These are phyloP conservation scores for Phialophora macrospora DNA, from an alignment of 2,329 filamentous ascomycete species.

Conservation along the genomic window DNA sequence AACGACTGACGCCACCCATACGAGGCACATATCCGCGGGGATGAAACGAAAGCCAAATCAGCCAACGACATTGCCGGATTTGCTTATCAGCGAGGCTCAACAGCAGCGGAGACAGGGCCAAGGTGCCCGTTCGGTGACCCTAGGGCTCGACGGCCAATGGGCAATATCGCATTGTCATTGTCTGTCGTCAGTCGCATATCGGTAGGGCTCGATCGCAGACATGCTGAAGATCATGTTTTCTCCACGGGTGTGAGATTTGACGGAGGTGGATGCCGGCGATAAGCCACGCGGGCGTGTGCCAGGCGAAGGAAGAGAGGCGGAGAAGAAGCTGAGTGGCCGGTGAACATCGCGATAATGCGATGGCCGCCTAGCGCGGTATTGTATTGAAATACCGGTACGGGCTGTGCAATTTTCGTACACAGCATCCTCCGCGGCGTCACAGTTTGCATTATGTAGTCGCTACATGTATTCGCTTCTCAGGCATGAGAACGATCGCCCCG, in stretches of 20 bases:
- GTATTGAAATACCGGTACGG: constrained; percentile 13
- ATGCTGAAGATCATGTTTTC: constrained; percentile 23
- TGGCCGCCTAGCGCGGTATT: constrained; percentile 1
- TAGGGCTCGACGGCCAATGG: constrained; percentile 22
- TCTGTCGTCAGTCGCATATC: constrained; percentile 20
- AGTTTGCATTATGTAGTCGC: background rate
- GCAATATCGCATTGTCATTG: constrained; percentile 26
- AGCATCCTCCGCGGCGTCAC: background rate
- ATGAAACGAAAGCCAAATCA: constrained; percentile 3
- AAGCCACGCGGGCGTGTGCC: constrained; percentile 4
- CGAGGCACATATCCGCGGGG: constrained; percentile 27
- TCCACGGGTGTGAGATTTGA: constrained; percentile 22
- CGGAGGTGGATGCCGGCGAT: constrained; percentile 21
- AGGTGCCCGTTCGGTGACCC: background rate
- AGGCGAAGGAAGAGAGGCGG: background rate
- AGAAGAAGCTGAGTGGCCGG: constrained; percentile 19
- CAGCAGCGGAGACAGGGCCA: constrained; percentile 7
- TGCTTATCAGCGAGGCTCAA: constrained; percentile 27
- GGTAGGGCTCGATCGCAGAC: background rate
- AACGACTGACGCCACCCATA: constrained; percentile 23
- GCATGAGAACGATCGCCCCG: background rate
- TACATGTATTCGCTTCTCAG: background rate
- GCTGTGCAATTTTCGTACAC: background rate
- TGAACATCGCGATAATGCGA: constrained; percentile 24
- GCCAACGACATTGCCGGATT: constrained; percentile 18